These are phyloP conservation scores for Puccinia polysora DNA, from an alignment of 1,284 basidiomycete genomes.

Conservation along the genomic window DNA sequence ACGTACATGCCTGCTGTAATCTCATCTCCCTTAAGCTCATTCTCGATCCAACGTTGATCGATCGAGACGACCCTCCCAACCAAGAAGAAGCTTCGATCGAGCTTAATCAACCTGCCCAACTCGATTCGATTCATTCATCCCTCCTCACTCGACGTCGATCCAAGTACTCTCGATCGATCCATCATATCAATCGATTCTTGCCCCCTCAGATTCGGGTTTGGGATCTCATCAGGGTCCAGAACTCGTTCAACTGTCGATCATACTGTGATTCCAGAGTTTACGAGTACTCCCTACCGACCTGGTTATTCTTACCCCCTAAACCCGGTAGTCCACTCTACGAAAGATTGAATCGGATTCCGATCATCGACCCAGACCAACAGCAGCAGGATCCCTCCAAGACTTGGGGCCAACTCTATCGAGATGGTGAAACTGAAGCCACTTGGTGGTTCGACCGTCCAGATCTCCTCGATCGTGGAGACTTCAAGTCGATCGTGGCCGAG, in stretches of 20 bases:
- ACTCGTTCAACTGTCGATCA: constrained; percentile 83
- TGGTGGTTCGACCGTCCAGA: constrained; percentile 52
- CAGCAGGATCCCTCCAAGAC: neutral
- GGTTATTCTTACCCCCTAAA: constrained; percentile 85
- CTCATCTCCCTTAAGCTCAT: constrained; percentile 57
- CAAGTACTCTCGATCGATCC: constrained; percentile 57
- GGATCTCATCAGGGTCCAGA: constrained; percentile 80
- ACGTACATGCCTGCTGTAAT: constrained; percentile 95
- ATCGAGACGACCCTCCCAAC: neutral
- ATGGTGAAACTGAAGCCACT: no score
- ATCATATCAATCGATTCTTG: constrained; percentile 76
- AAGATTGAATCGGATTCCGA: constrained; percentile 45
- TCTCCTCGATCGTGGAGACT: constrained; percentile 48
- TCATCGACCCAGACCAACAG: neutral
- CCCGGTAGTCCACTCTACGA: constrained; percentile 65
- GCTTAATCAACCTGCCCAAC: neutral
- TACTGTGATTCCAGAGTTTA: constrained; percentile 90
- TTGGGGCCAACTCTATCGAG: neutral
- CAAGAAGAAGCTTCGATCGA: no score
- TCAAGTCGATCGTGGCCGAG: constrained; percentile 18
- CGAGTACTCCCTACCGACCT: constrained; percentile 93
- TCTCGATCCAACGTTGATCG: constrained; percentile 46
- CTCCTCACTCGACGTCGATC: constrained; percentile 3
- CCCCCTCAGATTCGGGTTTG: constrained; percentile 89
- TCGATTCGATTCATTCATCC: neutral